phyloP scores from a whole-genome alignment of 2,329 filamentous ascomycete species.

The Phyllosticta citriasiana region DNA sequence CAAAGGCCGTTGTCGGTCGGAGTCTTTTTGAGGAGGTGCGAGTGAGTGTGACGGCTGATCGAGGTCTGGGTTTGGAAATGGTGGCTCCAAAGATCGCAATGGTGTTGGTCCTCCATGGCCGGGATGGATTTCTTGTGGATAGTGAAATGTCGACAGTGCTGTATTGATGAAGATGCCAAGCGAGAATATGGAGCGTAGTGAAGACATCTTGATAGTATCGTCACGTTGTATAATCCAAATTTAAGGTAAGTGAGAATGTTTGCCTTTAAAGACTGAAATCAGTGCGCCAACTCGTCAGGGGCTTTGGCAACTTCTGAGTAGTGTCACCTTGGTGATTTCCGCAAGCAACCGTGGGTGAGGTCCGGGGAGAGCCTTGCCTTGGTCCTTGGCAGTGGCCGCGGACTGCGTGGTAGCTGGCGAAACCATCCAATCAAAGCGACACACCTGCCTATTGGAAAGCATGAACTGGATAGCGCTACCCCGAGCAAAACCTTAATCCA shows the following conservation, averaged over 20 bases:
- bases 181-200: neutral
- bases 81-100: neutral
- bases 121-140: neutral
- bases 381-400: neutral
- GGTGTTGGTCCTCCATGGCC: slow-evolving; percentile 6
- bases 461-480: neutral
- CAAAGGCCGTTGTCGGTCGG: neutral
- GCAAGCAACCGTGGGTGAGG: neutral
- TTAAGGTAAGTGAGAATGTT: neutral
- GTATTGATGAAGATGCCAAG: neutral
- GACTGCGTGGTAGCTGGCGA: neutral
- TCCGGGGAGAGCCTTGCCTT: neutral
- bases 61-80: neutral
- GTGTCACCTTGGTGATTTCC: neutral
- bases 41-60: neutral
- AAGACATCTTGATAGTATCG: neutral
- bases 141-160: neutral
- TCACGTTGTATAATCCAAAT: neutral
- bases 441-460: neutral
- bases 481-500: neutral
- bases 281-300: neutral
- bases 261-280: neutral
- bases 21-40: neutral
- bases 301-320: neutral
- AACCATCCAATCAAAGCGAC: neutral